These are phyloP conservation scores for Aspergillus pseudoterreus DNA, from an alignment of 2,329 filamentous ascomycete genomes.

Conservation along the genomic window DNA sequence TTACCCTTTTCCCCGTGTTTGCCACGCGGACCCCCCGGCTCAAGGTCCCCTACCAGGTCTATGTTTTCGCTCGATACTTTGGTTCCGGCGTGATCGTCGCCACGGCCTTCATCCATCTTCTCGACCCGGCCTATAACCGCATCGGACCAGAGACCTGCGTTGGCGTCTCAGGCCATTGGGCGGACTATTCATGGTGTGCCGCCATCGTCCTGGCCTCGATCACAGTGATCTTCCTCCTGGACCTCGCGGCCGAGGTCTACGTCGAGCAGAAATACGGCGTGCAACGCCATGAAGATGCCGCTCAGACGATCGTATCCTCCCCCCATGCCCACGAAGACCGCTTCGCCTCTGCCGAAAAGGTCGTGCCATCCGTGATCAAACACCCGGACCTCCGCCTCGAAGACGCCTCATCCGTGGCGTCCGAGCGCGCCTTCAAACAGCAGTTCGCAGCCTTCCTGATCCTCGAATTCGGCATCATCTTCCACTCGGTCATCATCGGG, in stretches of 20 bases:
- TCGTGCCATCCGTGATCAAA: background rate
- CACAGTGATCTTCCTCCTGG: conserved; percentile 50
- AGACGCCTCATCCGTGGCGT: conserved; percentile 4
- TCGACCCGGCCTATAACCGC: conserved; percentile 43
- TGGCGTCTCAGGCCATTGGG: conserved; percentile 53
- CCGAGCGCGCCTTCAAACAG: conserved; percentile 31
- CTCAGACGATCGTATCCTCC: conserved; percentile 14
- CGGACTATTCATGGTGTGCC: conserved; percentile 50
- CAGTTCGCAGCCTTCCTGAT: conserved; percentile 42
- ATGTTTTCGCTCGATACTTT: conserved; percentile 48
- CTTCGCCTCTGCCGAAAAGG: background rate
- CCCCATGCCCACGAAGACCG: background rate
- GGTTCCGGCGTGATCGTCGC: conserved; percentile 47
- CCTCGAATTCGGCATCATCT: conserved; percentile 60
- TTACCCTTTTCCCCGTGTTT: conserved; percentile 47
- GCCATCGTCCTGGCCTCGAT: conserved; percentile 49
- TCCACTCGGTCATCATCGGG: conserved; percentile 63
- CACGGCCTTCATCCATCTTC: conserved; percentile 47
- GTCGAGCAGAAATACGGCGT: conserved; percentile 48
- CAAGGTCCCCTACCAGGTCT: conserved; percentile 41
- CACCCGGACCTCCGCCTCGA: background rate
- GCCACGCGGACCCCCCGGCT: conserved; percentile 37
- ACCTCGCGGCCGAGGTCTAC: conserved; percentile 50
- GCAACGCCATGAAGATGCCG: conserved; percentile 18
- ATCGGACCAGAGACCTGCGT: conserved; percentile 50